Base-by-base conservation (phyloP, 352 stramenopile genomes). In the Globisporangium sylvaticum region DNA sequence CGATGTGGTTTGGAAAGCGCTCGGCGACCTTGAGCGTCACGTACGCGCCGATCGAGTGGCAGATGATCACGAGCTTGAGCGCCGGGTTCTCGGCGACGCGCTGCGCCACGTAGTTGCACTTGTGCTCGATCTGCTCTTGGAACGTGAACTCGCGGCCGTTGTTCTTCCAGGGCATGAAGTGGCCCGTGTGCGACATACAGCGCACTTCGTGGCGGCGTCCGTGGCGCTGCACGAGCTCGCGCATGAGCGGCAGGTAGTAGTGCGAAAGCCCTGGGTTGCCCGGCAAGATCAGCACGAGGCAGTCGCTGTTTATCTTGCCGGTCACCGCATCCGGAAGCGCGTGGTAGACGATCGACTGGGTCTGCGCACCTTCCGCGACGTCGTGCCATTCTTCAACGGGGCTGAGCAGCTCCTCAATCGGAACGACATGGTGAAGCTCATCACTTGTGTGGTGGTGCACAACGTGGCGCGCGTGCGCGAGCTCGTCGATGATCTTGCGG, bases 131-230 rank as follows among this genome's bases (percentile, higher is more conserved):
- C 58, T 91, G 81, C 67, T 91, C 64, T 22, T 81, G 63, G n/a
- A 91, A 72, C 37, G 77, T 72, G 65, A 82, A 91, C 15, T 74
- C 58, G 4, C 73, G 72, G 50, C 70, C 69, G 52, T 78, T 77
- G 73, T 90, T 89, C 58, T 82, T 86, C 74, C 75, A 86, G 10
- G 84, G 81, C 78, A 87, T 80, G 59, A 79, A 89, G 62, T 92
- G 84, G 32, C 83, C 76, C 2, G 82, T 66, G 14, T 92, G 81
- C 4, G 80, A 83, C 15, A 92, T 57, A 54, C 77, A 79, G 29
- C 83, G 81, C 32, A 92, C 73, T 74, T 92, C 84, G 39, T 80
- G 66, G 22, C 64, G 68, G 5, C 68, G 66, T 46, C 71, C 75
- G 27, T 80, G 69, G 18, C 64, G 72, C 29, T 65, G 58, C 0